A percentile compares a stretch with the other conserved stretches of the same genome.
These are phyloP conservation scores for Thelephora ganbajun DNA, from an alignment of 768 basidiomycete species.

Conservation along the genomic window DNA sequence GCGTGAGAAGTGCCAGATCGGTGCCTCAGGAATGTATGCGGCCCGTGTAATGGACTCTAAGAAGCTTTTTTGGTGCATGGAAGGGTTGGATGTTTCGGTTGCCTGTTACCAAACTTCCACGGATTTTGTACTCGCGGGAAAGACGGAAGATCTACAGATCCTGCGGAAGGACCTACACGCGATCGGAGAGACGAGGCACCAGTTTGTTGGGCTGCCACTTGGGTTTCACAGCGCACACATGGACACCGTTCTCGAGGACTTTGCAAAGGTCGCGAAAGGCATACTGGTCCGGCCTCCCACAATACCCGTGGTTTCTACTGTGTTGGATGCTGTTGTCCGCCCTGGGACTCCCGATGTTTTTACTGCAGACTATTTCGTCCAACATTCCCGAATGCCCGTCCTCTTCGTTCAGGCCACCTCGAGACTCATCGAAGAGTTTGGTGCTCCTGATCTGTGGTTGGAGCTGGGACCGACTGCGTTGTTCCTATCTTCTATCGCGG, in stretches of 20 bases:
- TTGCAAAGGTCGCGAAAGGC: constrained; percentile 24
- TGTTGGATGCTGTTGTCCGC: constrained; percentile 35
- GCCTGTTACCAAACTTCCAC: constrained; percentile 48
- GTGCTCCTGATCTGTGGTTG: no score
- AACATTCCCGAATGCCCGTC: constrained; percentile 46
- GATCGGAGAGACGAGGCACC: constrained; percentile 22
- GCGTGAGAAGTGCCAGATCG: constrained; percentile 27
- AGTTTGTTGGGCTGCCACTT: constrained; percentile 38
- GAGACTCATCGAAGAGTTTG: no score
- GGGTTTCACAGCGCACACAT: constrained; percentile 60
- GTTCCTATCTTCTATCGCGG: no score
- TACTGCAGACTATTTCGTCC: constrained; percentile 36
- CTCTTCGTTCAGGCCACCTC: no score
- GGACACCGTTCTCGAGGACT: constrained; percentile 37
- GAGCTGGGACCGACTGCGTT: no score
- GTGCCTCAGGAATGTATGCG: constrained; percentile 48
- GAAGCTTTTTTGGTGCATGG: constrained; percentile 18
- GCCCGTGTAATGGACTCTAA: constrained; percentile 18
- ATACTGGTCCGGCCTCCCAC: constrained; percentile 30
- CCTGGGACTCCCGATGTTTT: constrained; percentile 38
- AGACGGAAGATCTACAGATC: constrained; percentile 24
- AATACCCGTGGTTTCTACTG: constrained; percentile 51
- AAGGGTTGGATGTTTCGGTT: constrained; percentile 22
- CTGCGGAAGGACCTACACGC: constrained; percentile 29
- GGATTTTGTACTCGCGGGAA: constrained; percentile 49